A percentile compares a stretch with the other conserved stretches of the same genome.
phyloP scores from a whole-genome alignment of 2,329 filamentous ascomycete species.

The Colletotrichum sp. region DNA sequence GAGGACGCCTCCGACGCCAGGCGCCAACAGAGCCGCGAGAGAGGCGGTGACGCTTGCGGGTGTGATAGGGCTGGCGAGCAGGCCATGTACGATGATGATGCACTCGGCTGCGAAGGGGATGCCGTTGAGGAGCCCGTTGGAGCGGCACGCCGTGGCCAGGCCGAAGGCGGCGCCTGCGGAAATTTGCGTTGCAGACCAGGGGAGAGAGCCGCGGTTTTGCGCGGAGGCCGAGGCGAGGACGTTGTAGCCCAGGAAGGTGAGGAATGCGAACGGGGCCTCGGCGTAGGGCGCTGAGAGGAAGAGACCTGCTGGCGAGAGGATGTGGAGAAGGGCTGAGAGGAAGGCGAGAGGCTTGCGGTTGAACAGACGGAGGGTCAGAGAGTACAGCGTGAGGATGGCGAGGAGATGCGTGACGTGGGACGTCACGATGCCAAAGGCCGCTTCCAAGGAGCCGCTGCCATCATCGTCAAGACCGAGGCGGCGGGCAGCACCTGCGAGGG shows the following conservation, averaged over 20 bases:
- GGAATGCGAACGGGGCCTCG: constrained; percentile 79
- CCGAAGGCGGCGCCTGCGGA: constrained; percentile 74
- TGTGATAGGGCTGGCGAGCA: constrained; percentile 38
- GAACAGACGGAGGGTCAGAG: constrained; percentile 65
- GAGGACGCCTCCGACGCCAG: constrained; percentile 70
- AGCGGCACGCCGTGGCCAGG: constrained; percentile 74
- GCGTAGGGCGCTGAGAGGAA: constrained; percentile 89
- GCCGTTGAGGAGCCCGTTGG: constrained; percentile 87
- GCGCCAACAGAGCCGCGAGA: constrained; percentile 59
- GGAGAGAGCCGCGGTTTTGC: constrained; percentile 32
- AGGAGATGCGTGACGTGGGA: constrained; percentile 79
- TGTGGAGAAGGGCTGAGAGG: constrained; percentile 74
- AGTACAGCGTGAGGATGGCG: constrained; percentile 75
- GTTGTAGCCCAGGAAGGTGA: constrained; percentile 77
- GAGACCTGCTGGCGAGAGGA: constrained; percentile 85
- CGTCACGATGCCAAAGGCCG: constrained; percentile 66
- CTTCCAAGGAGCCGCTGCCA: constrained; percentile 34
- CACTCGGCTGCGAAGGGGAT: constrained; percentile 74
- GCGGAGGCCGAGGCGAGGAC: constrained; percentile 64
- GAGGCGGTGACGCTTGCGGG: constrained; percentile 34
- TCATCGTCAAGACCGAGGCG: constrained; percentile 25
- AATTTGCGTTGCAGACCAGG: constrained; percentile 59
- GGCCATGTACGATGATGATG: constrained; percentile 41
- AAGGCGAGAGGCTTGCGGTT: constrained; percentile 63
- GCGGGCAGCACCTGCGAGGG: constrained; percentile 33